These are phyloP conservation scores for Colletotrichum melonis DNA, from an alignment of 2,329 filamentous ascomycete genomes.

Conservation along the genomic window DNA sequence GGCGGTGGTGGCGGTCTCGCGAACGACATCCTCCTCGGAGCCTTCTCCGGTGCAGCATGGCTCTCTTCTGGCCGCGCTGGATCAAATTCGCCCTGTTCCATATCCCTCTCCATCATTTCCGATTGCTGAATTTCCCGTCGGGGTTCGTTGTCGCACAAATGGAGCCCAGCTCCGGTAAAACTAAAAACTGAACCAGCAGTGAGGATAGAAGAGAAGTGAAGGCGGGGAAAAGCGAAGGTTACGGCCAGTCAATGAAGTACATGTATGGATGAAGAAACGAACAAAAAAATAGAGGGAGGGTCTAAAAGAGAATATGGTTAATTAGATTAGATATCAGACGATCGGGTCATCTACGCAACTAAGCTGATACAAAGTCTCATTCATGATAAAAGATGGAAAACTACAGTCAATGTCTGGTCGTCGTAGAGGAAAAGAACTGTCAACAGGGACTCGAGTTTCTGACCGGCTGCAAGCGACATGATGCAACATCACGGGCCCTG, in stretches of 20 bases:
- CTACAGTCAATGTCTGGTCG: background rate
- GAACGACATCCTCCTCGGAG: constrained; percentile 14
- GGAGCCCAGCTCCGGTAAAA: constrained; percentile 21
- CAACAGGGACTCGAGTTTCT: background rate
- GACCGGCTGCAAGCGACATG: constrained; percentile 9
- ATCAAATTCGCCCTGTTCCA: constrained; percentile 11
- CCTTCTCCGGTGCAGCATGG: constrained; percentile 6
- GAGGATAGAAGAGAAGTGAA: background rate
- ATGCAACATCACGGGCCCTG: constrained; percentile 8
- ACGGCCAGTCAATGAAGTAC: constrained; percentile 7
- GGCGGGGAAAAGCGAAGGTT: background rate
- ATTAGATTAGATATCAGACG: constrained; percentile 21
- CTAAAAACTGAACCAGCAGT: constrained; percentile 30
- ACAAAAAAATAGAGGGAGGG: background rate
- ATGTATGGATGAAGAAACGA: background rate
- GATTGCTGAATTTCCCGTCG: background rate
- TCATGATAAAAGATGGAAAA: constrained; percentile 12
- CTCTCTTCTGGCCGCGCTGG: constrained; percentile 2
- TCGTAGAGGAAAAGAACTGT: background rate
- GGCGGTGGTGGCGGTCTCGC: constrained; percentile 19
- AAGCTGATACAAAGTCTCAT: background rate
- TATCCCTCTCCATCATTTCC: constrained; percentile 23
- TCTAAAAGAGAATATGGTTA: background rate
- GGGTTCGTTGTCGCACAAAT: background rate
- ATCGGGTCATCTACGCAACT: background rate